These are phyloP conservation scores for Eutrema japonicum DNA, from an alignment of 345 rosid species.

Conservation along the genomic window DNA sequence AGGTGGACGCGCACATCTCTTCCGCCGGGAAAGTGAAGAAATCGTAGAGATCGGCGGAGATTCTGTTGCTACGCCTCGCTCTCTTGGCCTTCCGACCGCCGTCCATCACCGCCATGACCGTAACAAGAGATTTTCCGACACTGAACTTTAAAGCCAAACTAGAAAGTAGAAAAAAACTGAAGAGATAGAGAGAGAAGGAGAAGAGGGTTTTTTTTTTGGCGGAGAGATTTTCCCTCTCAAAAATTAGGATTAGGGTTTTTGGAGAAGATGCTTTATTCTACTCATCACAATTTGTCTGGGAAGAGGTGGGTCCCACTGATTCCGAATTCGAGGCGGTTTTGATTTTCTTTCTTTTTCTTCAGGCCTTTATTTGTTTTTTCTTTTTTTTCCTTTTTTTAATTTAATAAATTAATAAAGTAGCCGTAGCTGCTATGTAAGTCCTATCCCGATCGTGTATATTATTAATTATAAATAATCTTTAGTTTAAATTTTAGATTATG, in stretches of 20 bases:
- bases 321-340: slow-evolving; percentile 36
- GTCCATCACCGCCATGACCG: slow-evolving; percentile 43
- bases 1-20: neutral
- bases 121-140: neutral
- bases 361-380: slow-evolving; percentile 22
- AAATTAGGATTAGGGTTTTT: slow-evolving; percentile 37
- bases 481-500: neutral
- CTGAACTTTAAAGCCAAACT: neutral
- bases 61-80: slow-evolving; percentile 49
- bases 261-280: slow-evolving; percentile 23
- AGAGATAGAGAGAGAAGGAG: neutral
- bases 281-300: neutral
- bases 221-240: slow-evolving; percentile 47
- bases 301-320: slow-evolving; percentile 24
- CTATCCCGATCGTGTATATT: slow-evolving; percentile 4
- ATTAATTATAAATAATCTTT: neutral
- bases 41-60: slow-evolving; percentile 60
- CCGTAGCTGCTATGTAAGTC: slow-evolving; percentile 3
- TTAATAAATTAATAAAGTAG: slow-evolving; percentile 2
- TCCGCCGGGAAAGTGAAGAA: slow-evolving; percentile 51
- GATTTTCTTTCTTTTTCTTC: slow-evolving; percentile 32
- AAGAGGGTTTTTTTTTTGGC: slow-evolving; percentile 28
- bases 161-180: neutral
- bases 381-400: neutral
- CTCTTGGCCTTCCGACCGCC: slow-evolving; percentile 57